These are phyloP conservation scores for Zymoseptoria brevis DNA, from an alignment of 2,329 filamentous ascomycete species.

Conservation along the genomic window DNA sequence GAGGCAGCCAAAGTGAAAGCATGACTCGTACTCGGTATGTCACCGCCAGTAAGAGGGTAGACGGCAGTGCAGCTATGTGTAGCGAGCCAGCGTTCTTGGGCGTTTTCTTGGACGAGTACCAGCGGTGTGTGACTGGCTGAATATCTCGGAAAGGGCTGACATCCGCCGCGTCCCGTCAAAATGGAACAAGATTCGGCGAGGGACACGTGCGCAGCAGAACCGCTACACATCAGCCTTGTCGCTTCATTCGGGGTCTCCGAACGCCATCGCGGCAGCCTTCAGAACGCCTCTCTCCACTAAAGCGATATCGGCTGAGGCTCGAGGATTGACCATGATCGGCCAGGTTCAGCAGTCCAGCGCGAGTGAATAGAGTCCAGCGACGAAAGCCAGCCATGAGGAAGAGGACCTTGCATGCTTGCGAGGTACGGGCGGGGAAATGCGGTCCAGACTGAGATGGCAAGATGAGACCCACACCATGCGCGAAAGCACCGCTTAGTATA, in stretches of 20 bases:
- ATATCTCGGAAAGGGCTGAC: neutral
- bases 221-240: neutral
- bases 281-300: neutral
- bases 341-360: too few species aligned
- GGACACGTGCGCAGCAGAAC: neutral
- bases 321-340: too few species aligned
- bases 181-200: neutral
- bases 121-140: neutral
- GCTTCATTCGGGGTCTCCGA: neutral
- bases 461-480: too few species aligned
- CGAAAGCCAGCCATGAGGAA: too few species aligned
- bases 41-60: neutral
- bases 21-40: neutral
- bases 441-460: too few species aligned
- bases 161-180: neutral
- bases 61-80: neutral
- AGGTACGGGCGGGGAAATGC: too few species aligned
- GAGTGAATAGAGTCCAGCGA: too few species aligned
- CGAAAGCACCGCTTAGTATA: too few species aligned
- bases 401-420: too few species aligned
- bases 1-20: neutral
- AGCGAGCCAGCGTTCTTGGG: neutral
- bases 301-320: neutral
- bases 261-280: neutral
- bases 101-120: neutral